A percentile compares a stretch with the other conserved stretches of the same genome.
phyloP scores from a whole-genome alignment of 2,329 filamentous ascomycete genomes.

The Sporothrix luriei region DNA sequence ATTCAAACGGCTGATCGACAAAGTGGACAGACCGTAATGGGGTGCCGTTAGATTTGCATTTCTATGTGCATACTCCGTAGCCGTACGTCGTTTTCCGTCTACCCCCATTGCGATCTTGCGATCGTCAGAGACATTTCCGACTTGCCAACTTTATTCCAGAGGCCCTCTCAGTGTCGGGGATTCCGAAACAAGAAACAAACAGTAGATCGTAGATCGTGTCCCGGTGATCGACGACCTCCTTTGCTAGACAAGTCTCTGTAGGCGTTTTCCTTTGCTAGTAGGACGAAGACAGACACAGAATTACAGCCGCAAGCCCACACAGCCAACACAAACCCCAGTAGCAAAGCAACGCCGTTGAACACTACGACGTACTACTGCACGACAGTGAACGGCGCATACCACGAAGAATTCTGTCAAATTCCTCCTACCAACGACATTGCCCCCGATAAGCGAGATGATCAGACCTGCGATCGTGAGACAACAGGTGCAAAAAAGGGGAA shows the following conservation, averaged over 20 bases:
- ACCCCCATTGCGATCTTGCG: conserved; percentile 3
- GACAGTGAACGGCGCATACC: too few species aligned
- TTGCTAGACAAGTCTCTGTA: not conserved
- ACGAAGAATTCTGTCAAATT: too few species aligned
- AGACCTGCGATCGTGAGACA: conserved; percentile 4
- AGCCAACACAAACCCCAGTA: conserved; percentile 13
- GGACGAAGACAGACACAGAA: too few species aligned
- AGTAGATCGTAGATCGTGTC: conserved; percentile 7
- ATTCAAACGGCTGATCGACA: conserved; percentile 27
- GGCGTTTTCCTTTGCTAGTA: not conserved
- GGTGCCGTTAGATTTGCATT: not conserved
- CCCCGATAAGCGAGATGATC: conserved; percentile 10
- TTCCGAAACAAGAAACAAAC: not conserved
- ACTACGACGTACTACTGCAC: not conserved
- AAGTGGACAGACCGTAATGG: not conserved
- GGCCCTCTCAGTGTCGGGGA: not conserved
- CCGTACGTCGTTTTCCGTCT: too few species aligned
- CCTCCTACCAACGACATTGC: not conserved
- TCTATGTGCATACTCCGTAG: too few species aligned
- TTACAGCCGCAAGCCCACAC: not conserved
- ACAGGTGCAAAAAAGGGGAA: not conserved
- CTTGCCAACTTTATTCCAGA: not conserved
- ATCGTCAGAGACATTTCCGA: not conserved
- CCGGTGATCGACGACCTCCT: conserved; percentile 13
- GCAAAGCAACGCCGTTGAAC: not conserved